Evolutionary conservation across 31 red algal species (phyloP).

Genomic region (Odonthalia washingtoniensis): DNA sequence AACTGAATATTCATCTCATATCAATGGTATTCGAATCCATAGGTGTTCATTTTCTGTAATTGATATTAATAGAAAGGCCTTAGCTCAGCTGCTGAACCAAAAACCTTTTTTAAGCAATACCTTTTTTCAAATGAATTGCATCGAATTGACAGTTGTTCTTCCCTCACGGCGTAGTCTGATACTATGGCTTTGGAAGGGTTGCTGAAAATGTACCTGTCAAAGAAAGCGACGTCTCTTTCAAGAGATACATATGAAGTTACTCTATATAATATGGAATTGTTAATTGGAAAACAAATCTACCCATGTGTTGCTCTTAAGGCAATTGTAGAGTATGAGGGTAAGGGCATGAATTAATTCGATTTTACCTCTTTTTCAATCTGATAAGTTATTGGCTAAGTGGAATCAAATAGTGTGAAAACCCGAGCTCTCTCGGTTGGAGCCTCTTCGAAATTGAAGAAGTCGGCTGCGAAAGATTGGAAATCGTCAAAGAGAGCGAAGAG

Average conservation of each 20-base stretch:
- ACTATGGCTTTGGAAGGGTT: slow-evolving; percentile 21
- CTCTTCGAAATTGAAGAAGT: slow-evolving; percentile 52
- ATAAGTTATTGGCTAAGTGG: slow-evolving; percentile 58
- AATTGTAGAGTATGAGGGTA: slow-evolving; percentile 52
- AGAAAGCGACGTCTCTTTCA: slow-evolving; percentile 25
- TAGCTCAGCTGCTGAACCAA: background rate
- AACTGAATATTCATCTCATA: too few species aligned
- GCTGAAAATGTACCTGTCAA: slow-evolving; percentile 13
- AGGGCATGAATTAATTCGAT: slow-evolving; percentile 50
- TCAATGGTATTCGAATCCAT: too few species aligned
- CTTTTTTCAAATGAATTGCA: slow-evolving; percentile 31
- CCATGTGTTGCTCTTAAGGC: slow-evolving; percentile 74
- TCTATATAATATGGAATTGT: background rate
- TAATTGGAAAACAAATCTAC: slow-evolving; percentile 54
- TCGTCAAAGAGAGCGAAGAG: background rate
- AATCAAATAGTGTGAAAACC: slow-evolving; percentile 56
- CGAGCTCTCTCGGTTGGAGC: slow-evolving; percentile 46
- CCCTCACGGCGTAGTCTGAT: slow-evolving; percentile 38
- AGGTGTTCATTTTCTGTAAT: background rate
- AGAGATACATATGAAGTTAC: too few species aligned
- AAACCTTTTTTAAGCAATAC: background rate
- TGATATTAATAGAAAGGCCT: background rate
- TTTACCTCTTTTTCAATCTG: slow-evolving; percentile 40
- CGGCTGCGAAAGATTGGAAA: slow-evolving; percentile 35
- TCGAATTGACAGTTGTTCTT: slow-evolving; percentile 49